Percentiles rank a stretch among this genome's conserved stretches.
Conservation (phyloP, 495 filamentous ascomycete species). For the Aspergillus haitiensis region DNA sequence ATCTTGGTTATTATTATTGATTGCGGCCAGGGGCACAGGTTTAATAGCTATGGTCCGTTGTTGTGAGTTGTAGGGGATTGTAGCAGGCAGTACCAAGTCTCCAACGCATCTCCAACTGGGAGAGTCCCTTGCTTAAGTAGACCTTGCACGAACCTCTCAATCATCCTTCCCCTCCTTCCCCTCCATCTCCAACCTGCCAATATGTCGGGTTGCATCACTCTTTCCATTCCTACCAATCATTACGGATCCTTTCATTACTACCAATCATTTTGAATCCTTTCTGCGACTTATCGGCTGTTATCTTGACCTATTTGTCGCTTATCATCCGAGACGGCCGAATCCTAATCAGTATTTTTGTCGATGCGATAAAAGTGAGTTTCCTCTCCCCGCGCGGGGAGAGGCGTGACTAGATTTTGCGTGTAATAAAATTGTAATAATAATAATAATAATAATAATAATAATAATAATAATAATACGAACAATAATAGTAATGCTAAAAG, state of each 20-base stretch:
- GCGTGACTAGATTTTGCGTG: neutral
- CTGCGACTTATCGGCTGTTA: no score
- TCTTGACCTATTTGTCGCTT: no score
- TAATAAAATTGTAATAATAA: neutral
- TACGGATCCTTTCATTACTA: no score
- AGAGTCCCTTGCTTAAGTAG: neutral
- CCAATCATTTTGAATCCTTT: no score
- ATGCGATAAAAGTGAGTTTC: neutral
- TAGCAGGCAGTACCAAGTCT: neutral
- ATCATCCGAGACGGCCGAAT: no score
- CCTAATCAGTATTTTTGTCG: neutral
- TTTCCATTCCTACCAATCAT: no score
- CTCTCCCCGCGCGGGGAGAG: neutral
- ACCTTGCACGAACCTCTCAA: neutral
- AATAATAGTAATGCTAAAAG: neutral
- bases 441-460: neutral
- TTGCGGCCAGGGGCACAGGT: neutral
- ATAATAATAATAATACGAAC: neutral
- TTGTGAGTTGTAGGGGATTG: neutral
- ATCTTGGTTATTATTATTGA: constrained; percentile 32
- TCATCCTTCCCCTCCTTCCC: neutral
- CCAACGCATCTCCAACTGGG: neutral
- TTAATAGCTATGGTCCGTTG: no score
- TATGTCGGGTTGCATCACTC: neutral
- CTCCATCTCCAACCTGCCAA: neutral